Evolutionary conservation across 768 basidiomycete species (phyloP).

Genomic region (Boletales sp.): DNA sequence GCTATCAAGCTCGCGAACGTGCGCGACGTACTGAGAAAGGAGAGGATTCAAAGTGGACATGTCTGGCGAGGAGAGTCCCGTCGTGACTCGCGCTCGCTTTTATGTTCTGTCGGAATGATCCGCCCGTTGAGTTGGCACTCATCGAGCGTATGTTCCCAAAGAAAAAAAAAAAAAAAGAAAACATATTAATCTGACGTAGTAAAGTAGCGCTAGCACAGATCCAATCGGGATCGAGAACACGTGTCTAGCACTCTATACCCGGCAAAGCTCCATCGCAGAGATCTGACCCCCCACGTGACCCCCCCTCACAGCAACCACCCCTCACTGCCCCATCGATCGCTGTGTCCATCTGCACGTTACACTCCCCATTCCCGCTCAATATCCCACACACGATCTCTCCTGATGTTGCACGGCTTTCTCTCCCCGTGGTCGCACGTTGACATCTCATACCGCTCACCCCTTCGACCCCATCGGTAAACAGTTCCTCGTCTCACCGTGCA

Average conservation of each 20-base stretch:
- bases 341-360: no score
- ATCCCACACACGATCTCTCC: no score
- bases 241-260: not conserved
- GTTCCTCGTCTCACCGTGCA: not conserved
- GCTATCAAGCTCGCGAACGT: constrained; percentile 56
- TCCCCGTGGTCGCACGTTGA: not conserved
- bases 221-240: constrained; percentile 9
- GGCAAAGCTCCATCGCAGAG: not conserved
- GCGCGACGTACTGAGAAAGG: constrained; percentile 54
- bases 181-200: constrained; percentile 18
- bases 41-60: constrained; percentile 31
- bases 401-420: no score
- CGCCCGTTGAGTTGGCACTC: constrained; percentile 10
- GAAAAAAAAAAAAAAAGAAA: not conserved
- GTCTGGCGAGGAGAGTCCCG: not conserved
- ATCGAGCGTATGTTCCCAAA: no score
- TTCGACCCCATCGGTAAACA: no score
- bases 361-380: no score
- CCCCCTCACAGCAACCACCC: no score
- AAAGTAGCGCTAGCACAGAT: constrained; percentile 1
- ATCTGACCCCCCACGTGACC: not conserved
- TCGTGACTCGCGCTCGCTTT: not conserved
- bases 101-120: constrained; percentile 10
- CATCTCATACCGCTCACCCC: no score
- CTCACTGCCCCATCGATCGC: no score